These are phyloP conservation scores for Eimeria zaria DNA, from an alignment of 169 alveolate species.

Conservation along the genomic window DNA sequence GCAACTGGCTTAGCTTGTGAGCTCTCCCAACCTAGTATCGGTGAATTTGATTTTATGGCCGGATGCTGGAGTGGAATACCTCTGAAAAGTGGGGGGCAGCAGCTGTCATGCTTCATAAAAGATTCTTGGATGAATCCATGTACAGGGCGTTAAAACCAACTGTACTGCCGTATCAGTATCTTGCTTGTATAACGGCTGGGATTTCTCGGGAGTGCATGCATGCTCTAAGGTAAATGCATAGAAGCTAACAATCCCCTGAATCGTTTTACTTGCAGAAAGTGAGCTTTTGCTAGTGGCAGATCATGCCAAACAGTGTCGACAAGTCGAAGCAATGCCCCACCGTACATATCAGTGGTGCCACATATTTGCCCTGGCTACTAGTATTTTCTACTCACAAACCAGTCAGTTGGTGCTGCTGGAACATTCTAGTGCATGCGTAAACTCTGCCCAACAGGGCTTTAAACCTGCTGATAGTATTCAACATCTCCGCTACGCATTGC, in stretches of 20 bases:
- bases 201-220: neutral
- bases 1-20: neutral
- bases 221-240: neutral
- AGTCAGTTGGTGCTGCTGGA: neutral
- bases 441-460: neutral
- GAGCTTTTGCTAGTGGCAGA: neutral
- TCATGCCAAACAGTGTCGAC: neutral
- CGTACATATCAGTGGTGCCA: neutral
- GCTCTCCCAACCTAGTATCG: neutral
- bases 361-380: too few relatives aligned
- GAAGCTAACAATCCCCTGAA: too few relatives aligned
- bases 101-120: neutral
- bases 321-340: neutral
- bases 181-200: neutral
- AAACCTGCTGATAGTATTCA: neutral
- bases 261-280: neutral
- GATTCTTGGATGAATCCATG: neutral
- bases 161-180: neutral
- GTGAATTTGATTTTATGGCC: neutral
- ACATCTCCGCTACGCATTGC: neutral
- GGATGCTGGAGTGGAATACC: neutral
- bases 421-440: neutral
- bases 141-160: neutral
- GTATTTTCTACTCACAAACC: neutral
- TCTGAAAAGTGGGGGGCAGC: neutral